Evolutionary conservation across 139 green algal genomes (phyloP).

Genomic region (Bryopsis sp.): DNA sequence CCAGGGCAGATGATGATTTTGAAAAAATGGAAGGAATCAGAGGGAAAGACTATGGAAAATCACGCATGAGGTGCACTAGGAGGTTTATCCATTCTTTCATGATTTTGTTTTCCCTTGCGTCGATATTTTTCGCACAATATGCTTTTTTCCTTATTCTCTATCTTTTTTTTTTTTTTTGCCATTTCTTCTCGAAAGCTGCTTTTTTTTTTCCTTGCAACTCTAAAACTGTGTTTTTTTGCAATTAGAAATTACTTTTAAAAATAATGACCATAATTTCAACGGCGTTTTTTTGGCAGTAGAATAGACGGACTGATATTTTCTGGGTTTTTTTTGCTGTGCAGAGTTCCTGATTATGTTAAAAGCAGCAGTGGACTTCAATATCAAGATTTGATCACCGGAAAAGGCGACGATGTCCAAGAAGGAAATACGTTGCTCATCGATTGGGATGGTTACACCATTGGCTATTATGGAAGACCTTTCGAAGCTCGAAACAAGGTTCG

Average conservation of each 20-base stretch:
- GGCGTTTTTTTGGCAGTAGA: too few species aligned
- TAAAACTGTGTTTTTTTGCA: too few species aligned
- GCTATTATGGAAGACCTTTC: constrained; percentile 71
- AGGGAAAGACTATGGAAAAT: constrained; percentile 90
- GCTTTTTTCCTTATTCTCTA: too few species aligned
- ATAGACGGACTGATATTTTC: too few species aligned
- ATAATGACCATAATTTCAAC: too few species aligned
- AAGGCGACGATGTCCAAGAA: background rate
- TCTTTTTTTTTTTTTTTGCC: too few species aligned
- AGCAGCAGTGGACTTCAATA: background rate
- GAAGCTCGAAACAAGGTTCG: constrained; percentile 79
- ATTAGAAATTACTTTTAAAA: too few species aligned
- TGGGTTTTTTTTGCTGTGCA: too few species aligned
- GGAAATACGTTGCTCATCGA: constrained; percentile 49
- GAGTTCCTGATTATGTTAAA: background rate
- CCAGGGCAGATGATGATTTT: background rate
- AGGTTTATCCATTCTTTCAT: too few species aligned
- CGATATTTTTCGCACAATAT: too few species aligned
- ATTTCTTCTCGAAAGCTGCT: background rate
- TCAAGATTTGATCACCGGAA: background rate
- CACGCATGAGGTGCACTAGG: constrained; percentile 38
- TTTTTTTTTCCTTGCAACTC: background rate
- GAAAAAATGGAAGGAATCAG: constrained; percentile 14
- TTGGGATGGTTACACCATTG: constrained; percentile 92
- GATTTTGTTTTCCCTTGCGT: too few species aligned